Evolutionary conservation across 192 early-diverging fungal species (phyloP).

Genomic region (Coemansia sp.): DNA sequence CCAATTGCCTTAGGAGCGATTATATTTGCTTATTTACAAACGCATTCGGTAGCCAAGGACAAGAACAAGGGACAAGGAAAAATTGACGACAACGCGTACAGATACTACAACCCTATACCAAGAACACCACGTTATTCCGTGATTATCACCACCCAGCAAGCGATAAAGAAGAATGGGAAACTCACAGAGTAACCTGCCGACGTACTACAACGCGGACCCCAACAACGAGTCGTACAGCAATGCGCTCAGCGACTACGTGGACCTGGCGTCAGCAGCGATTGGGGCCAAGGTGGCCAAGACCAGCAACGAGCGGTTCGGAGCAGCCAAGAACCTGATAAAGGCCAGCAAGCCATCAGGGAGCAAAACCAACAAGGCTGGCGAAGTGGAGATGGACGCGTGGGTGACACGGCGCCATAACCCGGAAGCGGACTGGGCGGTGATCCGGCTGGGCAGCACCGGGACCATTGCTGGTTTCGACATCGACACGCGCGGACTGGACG

Average conservation of each 20-base stretch:
- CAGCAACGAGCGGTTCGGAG: constrained; percentile 87
- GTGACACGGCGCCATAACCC: constrained; percentile 88
- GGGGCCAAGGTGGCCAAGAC: constrained; percentile 72
- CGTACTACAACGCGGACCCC: constrained; percentile 54
- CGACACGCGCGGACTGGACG: constrained; percentile 86
- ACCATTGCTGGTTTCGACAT: constrained; percentile 78
- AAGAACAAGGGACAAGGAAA: no score
- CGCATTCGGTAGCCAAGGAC: neutral
- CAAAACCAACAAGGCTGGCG: neutral
- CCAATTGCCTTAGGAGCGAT: neutral
- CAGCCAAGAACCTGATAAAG: constrained; percentile 73
- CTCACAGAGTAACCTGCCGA: constrained; percentile 47
- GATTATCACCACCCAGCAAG: neutral
- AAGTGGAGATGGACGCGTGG: constrained; percentile 70
- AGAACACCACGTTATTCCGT: neutral
- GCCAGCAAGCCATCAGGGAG: constrained; percentile 9
- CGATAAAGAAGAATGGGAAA: constrained; percentile 42
- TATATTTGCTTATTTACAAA: neutral
- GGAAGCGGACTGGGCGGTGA: constrained; percentile 81
- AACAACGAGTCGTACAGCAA: constrained; percentile 43
- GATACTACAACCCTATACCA: neutral
- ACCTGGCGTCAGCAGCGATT: constrained; percentile 67
- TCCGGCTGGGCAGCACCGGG: constrained; percentile 82
- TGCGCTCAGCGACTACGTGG: constrained; percentile 44
- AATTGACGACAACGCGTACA: neutral